These are phyloP conservation scores for Mycena vitilis DNA, from an alignment of 768 basidiomycete genomes.

Conservation along the genomic window DNA sequence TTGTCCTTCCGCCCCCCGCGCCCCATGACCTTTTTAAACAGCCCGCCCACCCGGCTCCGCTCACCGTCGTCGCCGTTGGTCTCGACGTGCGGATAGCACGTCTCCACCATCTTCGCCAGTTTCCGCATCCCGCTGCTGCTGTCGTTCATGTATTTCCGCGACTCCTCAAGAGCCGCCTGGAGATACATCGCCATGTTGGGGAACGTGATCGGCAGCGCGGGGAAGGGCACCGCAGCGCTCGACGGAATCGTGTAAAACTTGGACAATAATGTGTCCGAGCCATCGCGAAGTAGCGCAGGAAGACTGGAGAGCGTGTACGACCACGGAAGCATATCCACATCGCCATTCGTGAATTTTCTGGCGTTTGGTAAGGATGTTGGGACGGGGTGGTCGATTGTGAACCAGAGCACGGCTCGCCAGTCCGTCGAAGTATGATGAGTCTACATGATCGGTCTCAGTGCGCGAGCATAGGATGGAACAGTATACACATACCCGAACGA, in stretches of 20 bases:
- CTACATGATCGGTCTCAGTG: constrained; percentile 46
- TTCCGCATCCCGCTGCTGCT: constrained; percentile 71
- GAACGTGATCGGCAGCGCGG: constrained; percentile 78
- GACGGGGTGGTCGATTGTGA: constrained; percentile 77
- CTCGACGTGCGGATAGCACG: constrained; percentile 64
- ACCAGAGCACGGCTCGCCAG: constrained; percentile 83
- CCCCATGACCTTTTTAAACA: constrained; percentile 73
- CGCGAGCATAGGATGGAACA: background rate
- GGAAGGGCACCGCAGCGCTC: constrained; percentile 68
- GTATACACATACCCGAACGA: constrained; percentile 69
- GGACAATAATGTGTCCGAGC: constrained; percentile 69
- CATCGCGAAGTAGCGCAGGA: constrained; percentile 73
- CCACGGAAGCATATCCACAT: constrained; percentile 77
- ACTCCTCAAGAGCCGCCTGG: constrained; percentile 76
- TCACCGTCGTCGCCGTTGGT: constrained; percentile 49
- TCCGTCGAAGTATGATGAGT: constrained; percentile 66
- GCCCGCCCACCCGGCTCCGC: constrained; percentile 59
- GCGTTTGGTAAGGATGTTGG: constrained; percentile 59
- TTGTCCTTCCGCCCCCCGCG: constrained; percentile 55
- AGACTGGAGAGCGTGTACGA: constrained; percentile 72
- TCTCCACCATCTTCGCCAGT: constrained; percentile 76
- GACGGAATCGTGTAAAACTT: constrained; percentile 80
- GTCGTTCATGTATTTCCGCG: constrained; percentile 70
- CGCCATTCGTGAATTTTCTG: constrained; percentile 63
- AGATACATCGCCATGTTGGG: constrained; percentile 83